Evolutionary conservation across 1,284 basidiomycete genomes (phyloP), one percentile per base, ranked within the genome.

Genomic region (Ustilago shanxiensis): DNA sequence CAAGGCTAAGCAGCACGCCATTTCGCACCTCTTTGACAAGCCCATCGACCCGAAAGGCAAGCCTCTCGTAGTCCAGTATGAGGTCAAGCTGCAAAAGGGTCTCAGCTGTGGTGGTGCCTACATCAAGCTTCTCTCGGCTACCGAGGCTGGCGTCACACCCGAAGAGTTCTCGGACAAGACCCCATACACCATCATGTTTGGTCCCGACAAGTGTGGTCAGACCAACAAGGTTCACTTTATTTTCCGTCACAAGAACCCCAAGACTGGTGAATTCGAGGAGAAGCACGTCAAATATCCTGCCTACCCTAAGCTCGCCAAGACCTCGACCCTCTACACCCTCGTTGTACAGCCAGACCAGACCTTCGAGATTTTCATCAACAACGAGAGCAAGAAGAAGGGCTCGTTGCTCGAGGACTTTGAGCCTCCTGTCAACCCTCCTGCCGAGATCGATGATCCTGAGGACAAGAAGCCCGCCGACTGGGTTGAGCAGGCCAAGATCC

Each of bases 61-160:
- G 88, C 93, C 96, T 47, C 89, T 99, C 56, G 95, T 99, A 76
- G 92, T 99, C 20, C 95, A 98, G 87, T 99, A 99, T 87, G 97
- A 99, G 88, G 80, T 84, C 54, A 98, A 99, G 89, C 94, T 98
- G 87, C 96, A 99, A 89, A 96, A 98, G 88, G 96, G 96, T 66
- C 94, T 98, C 68, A 95, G 96, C 88, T 99, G 97, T 83, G 97
- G 97, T 88, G 97, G 97, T 88, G 97, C 97, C 45, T 99, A 99
- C 88, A 88, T 99, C 88, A 99, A 99, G 89, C 91, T 99, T 66
- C 91, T 99, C 59, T 88, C 87, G 47, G 89, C 89, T 74, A 79
- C 73, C 37, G 83, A 86, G 29, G 80, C 81, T 20, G 86, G 83
- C 39, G 75, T 85, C 44, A 70, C 79, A 26, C 64, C 82, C 39